Evolutionary conservation across 148 eudicot genomes (phyloP).

Genomic region (Rhododendron simsii): DNA sequence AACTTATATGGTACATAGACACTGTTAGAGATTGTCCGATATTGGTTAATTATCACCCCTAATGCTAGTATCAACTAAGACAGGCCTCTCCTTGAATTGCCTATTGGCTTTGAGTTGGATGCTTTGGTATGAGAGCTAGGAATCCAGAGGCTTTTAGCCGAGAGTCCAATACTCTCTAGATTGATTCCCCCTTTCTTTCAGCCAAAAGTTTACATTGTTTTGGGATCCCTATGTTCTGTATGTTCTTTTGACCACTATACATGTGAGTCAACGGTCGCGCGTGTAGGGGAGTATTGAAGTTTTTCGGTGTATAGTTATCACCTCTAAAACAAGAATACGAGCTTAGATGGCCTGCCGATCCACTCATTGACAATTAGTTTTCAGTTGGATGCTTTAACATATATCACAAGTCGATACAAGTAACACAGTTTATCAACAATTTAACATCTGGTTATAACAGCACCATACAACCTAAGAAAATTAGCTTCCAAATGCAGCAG

Average conservation of each 20-base stretch:
- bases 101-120: neutral
- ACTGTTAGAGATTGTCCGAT: neutral
- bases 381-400: neutral
- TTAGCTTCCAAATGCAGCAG: neutral
- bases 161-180: neutral
- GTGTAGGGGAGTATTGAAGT: neutral
- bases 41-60: neutral
- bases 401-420: neutral
- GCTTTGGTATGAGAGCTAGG: neutral
- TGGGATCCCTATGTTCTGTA: neutral
- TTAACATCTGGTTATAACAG: neutral
- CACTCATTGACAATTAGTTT: neutral
- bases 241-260: neutral
- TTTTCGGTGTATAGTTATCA: neutral
- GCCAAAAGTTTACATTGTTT: neutral
- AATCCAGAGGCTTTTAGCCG: neutral
- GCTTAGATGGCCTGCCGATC: neutral
- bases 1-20: neutral
- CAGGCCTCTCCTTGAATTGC: neutral
- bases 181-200: neutral
- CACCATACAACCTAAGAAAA: neutral
- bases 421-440: neutral
- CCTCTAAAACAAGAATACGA: neutral
- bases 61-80: neutral
- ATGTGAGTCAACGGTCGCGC: neutral